Evolutionary conservation across 306 rosid genomes (phyloP), one percentile per base, ranked within the genome.

Genomic region (Prunus davidiana): DNA sequence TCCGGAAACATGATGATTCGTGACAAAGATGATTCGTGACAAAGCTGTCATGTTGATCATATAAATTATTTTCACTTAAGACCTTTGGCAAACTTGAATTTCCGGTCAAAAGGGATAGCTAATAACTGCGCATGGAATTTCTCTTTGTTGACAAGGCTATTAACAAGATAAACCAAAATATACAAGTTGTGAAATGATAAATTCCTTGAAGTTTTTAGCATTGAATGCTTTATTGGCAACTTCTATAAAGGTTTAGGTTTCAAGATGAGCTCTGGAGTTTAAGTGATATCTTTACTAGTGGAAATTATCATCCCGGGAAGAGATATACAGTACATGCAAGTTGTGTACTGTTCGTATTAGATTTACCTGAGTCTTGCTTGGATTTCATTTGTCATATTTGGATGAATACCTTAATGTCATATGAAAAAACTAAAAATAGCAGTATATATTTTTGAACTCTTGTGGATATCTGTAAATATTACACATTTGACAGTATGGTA

Each of bases 181-280:
- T 1, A 72, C 54, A 56, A 72, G 66, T 72, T 38, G 57, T 27
- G 28, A 43, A 57, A 41, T 72, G 55, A 72, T 72, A 11, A 60
- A 8, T 24, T 32, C 65, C 11, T 71, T 32, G 45, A 20, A 30
- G 32, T 32, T 69, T 49, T 24, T 5, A n/a, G 9, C 60, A 47
- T 50, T 15, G 15, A 68, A 8, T 16, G 15, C 57, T 22, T 49
- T 46, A 8, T 12, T 45, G 3, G 73, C 14, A 24, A 69, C 9
- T 49, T 69, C 51, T 7, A 13, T 47, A 5, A 68, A 15, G 13
- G 22, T 22, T 15, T 15, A 5, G 22, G 60, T 15, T 19, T 54
- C 9, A 54, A 18, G 22, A 18, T 54, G 60, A 56, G 19, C 20
- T 16, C n/a, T 43, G 54, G 52, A 41, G 51, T 67, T 50, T 20